Evolutionary conservation across 306 rosid species (phyloP).

Genomic region (Alnus glutinosa): DNA sequence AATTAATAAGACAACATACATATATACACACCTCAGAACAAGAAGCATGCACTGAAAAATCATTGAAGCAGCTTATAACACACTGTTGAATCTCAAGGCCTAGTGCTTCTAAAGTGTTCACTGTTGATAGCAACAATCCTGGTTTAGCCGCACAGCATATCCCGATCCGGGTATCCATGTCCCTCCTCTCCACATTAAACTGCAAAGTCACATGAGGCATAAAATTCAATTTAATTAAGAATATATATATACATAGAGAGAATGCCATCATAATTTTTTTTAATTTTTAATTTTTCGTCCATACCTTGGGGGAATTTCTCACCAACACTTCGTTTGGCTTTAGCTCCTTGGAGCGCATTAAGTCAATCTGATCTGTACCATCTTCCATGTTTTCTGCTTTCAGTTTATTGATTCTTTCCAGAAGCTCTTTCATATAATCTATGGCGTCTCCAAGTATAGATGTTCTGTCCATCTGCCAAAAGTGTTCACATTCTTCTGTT

Average conservation of each 20-base stretch:
- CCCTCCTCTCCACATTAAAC: slow-evolving; percentile 89
- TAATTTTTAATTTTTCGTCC: too few relatives aligned
- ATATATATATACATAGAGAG: too few relatives aligned
- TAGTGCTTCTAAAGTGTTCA: slow-evolving; percentile 77
- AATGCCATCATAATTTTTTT: too few relatives aligned
- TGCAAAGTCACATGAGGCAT: slow-evolving; percentile 30
- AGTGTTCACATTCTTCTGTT: slow-evolving; percentile 19
- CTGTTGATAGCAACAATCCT: slow-evolving; percentile 80
- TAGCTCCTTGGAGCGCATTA: slow-evolving; percentile 60
- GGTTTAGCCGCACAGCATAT: slow-evolving; percentile 85
- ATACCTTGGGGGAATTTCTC: slow-evolving; percentile 91
- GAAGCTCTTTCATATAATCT: slow-evolving; percentile 95
- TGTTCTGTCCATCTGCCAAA: slow-evolving; percentile 89
- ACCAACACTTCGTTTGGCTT: slow-evolving; percentile 67
- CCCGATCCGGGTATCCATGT: slow-evolving; percentile 65
- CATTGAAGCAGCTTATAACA: slow-evolving; percentile 93
- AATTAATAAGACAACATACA: background rate
- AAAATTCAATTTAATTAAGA: too few relatives aligned
- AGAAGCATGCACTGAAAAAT: slow-evolving; percentile 90
- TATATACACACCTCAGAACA: slow-evolving; percentile 74
- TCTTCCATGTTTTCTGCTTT: slow-evolving; percentile 69
- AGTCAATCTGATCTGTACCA: slow-evolving; percentile 43
- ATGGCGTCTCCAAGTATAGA: slow-evolving; percentile 97
- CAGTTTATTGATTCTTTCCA: slow-evolving; percentile 76
- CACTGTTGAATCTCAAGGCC: slow-evolving; percentile 97